phyloP scores from a whole-genome alignment of 176 grass and related monocot species.

The Alloteropsis semialata region DNA sequence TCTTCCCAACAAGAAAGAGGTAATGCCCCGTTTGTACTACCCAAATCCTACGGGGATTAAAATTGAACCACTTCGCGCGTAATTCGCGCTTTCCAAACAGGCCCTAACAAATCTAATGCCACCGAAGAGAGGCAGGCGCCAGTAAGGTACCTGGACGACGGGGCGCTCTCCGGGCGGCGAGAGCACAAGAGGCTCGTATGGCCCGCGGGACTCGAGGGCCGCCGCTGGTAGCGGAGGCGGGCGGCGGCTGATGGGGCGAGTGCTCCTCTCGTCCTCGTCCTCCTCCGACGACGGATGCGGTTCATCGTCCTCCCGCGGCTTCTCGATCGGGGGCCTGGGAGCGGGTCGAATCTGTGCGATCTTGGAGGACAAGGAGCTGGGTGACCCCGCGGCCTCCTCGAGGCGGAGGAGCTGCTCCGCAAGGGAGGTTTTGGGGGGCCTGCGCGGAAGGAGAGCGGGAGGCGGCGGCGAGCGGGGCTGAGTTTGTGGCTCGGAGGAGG shows the following conservation, averaged over 20 bases:
- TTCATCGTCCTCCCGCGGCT: background rate
- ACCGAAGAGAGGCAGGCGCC: background rate
- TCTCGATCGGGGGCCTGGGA: conserved; percentile 10
- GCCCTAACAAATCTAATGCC: background rate
- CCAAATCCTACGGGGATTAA: background rate
- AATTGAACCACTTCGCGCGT: background rate
- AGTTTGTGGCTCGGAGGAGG: conserved; percentile 1
- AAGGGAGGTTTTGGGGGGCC: conserved; percentile 78
- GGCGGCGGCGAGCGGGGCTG: conserved; percentile 6
- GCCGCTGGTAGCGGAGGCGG: conserved; percentile 31
- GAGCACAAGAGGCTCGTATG: conserved; percentile 75
- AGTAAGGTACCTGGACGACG: conserved; percentile 58
- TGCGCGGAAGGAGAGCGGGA: conserved; percentile 21
- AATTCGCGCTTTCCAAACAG: background rate
- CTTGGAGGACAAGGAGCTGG: background rate
- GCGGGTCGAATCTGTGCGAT: conserved; percentile 1
- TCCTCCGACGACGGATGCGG: background rate
- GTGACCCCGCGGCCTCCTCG: conserved; percentile 16
- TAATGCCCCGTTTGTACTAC: background rate
- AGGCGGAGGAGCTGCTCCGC: conserved; percentile 79
- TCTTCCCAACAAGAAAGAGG: background rate
- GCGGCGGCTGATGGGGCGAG: conserved; percentile 4
- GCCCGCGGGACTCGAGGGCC: conserved; percentile 44
- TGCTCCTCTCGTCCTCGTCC: conserved; percentile 4
- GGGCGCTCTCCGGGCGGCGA: conserved; percentile 55